phyloP scores from a whole-genome alignment of 2,329 filamentous ascomycete genomes.

The Aspergillus costaricaensis region DNA sequence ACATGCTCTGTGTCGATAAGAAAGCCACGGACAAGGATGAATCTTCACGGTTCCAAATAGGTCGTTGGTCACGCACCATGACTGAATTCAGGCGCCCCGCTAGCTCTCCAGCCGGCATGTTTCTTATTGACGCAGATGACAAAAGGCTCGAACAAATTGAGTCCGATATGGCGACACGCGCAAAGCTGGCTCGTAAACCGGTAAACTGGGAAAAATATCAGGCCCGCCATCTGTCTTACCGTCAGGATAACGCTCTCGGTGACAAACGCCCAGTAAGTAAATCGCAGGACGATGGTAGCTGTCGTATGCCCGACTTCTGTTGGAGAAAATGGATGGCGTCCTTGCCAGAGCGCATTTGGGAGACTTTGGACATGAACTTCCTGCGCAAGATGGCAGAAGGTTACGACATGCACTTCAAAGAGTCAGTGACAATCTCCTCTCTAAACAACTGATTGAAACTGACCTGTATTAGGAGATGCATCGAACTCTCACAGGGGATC shows the following conservation, averaged over 20 bases:
- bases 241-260: slow-evolving; percentile 55
- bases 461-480: slow-evolving; percentile 36
- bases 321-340: slow-evolving; percentile 53
- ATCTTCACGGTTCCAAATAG: slow-evolving; percentile 27
- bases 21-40: slow-evolving; percentile 22
- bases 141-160: slow-evolving; percentile 55
- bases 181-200: slow-evolving; percentile 24
- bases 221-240: slow-evolving; percentile 60
- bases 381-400: slow-evolving; percentile 52
- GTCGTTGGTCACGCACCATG: slow-evolving; percentile 48
- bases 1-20: slow-evolving; percentile 59
- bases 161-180: slow-evolving; percentile 46
- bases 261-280: slow-evolving; percentile 59
- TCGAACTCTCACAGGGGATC: slow-evolving; percentile 73
- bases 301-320: slow-evolving; percentile 58
- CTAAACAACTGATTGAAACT: not conserved
- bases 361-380: slow-evolving; percentile 65
- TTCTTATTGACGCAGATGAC: slow-evolving; percentile 61
- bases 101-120: slow-evolving; percentile 64
- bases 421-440: slow-evolving; percentile 35
- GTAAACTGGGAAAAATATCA: slow-evolving; percentile 51
- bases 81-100: slow-evolving; percentile 54
- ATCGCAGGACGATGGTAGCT: slow-evolving; percentile 59
- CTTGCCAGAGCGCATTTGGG: slow-evolving; percentile 63
- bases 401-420: slow-evolving; percentile 62